Conservation (phyloP, 2,329 filamentous ascomycete species). For the Cryphonectria naterciae region DNA sequence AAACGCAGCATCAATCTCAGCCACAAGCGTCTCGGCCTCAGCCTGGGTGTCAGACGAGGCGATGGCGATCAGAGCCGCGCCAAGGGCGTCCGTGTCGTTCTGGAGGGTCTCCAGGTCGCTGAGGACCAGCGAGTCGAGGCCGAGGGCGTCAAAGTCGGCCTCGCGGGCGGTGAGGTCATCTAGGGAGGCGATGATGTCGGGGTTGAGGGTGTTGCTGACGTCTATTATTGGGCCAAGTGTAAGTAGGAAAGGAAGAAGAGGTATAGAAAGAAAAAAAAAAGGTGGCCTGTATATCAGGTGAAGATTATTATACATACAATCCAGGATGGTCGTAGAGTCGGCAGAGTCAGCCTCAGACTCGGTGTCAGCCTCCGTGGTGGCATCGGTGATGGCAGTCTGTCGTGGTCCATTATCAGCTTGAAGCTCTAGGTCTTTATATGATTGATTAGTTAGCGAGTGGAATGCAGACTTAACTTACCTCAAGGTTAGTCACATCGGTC, state of each 20-base stretch:
- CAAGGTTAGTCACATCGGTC: constrained; percentile 7
- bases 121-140: constrained; percentile 22
- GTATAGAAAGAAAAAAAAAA: background rate
- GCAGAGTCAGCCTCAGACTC: constrained; percentile 20
- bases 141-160: constrained; percentile 20
- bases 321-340: constrained; percentile 24
- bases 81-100: constrained; percentile 22
- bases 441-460: background rate
- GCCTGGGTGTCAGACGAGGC: constrained; percentile 25
- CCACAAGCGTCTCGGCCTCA: constrained; percentile 10
- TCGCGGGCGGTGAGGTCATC: constrained; percentile 19
- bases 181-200: constrained; percentile 25
- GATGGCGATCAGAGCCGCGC: constrained; percentile 18
- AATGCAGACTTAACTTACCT: background rate
- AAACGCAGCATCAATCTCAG: constrained; percentile 21
- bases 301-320: background rate
- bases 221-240: background rate
- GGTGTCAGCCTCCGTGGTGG: constrained; percentile 19
- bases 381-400: constrained; percentile 20
- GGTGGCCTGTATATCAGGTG: background rate
- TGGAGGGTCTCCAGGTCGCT: constrained; percentile 25
- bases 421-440: background rate
- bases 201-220: constrained; percentile 19
- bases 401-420: constrained; percentile 11
- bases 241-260: background rate